Conservation (phyloP, 2,329 filamentous ascomycete species). For the Phoma sp. region DNA sequence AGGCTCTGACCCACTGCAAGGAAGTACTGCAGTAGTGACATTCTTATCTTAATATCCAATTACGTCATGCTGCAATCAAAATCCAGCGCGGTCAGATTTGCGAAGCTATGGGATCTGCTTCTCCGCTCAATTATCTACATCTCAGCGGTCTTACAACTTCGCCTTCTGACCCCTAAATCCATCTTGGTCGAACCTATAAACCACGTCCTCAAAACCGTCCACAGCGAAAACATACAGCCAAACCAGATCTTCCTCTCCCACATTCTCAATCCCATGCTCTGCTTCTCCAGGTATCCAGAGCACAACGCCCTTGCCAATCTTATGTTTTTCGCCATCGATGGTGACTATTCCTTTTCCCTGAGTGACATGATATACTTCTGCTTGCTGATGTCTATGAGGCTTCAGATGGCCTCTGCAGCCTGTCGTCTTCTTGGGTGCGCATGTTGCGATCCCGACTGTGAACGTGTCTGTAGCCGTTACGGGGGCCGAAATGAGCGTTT, state of each 20-base stretch:
- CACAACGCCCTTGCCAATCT: slow-evolving; percentile 43
- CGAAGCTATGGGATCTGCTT: no score
- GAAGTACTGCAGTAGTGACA: no score
- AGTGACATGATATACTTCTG: slow-evolving; percentile 53
- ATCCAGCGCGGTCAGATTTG: no score
- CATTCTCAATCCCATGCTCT: slow-evolving; percentile 49
- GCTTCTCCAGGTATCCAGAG: slow-evolving; percentile 53
- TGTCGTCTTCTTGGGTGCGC: slow-evolving; percentile 24
- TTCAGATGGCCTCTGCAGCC: slow-evolving; percentile 41
- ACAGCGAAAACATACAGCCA: slow-evolving; percentile 53
- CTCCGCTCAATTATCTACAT: no score
- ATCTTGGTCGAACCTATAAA: slow-evolving; percentile 44
- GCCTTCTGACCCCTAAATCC: slow-evolving; percentile 6
- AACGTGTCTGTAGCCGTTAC: slow-evolving; percentile 45
- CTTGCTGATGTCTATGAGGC: slow-evolving; percentile 50
- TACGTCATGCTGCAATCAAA: no score
- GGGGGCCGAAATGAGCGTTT: slow-evolving; percentile 48
- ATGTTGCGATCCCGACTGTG: slow-evolving; percentile 48
- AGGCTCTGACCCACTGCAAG: slow-evolving; percentile 3
- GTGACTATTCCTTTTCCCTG: slow-evolving; percentile 46
- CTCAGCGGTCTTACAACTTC: slow-evolving; percentile 5
- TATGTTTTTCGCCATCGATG: slow-evolving; percentile 46
- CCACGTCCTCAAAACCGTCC: slow-evolving; percentile 47
- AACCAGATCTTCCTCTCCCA: slow-evolving; percentile 34
- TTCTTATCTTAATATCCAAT: no score